A percentile compares a stretch with the other conserved stretches of the same genome.
Evolutionary conservation across 768 basidiomycete species (phyloP).

Genomic region (Termitomyces sp.): DNA sequence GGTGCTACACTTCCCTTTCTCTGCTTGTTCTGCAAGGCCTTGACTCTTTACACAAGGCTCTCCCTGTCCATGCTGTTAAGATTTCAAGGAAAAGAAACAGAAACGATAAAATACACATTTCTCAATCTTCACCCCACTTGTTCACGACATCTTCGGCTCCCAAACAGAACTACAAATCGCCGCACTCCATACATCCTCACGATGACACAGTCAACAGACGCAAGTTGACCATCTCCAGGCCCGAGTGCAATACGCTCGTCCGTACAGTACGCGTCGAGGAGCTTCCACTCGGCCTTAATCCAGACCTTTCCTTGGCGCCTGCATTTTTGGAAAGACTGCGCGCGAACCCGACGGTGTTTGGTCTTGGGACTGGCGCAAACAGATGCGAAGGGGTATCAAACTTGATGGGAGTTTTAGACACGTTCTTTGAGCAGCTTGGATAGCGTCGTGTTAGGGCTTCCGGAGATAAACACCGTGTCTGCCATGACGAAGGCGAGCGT

Average conservation of each 20-base stretch:
- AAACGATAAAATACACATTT: conserved; percentile 36
- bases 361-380: neutral
- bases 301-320: conserved; percentile 36
- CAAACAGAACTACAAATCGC: conserved; percentile 45
- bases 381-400: neutral
- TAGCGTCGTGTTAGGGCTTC: conserved; percentile 47
- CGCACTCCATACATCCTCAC: conserved; percentile 56
- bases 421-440: conserved; percentile 50
- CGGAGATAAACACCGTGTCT: conserved; percentile 50
- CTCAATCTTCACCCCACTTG: conserved; percentile 48
- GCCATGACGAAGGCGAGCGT: conserved; percentile 33
- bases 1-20: conserved; percentile 50
- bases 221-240: conserved; percentile 29
- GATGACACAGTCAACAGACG: conserved; percentile 46
- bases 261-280: conserved; percentile 72
- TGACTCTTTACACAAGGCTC: conserved; percentile 42
- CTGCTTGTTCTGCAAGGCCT: conserved; percentile 57
- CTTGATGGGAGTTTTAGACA: conserved; percentile 17
- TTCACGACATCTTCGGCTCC: conserved; percentile 37
- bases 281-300: conserved; percentile 77
- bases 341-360: neutral
- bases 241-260: conserved; percentile 57
- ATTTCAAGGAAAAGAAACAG: neutral
- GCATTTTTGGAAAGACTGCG: neutral
- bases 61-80: conserved; percentile 30